Percentiles rank a stretch among this genome's conserved stretches.
These are phyloP conservation scores for Exidia glandulosa DNA, from an alignment of 768 basidiomycete genomes.

Conservation along the genomic window DNA sequence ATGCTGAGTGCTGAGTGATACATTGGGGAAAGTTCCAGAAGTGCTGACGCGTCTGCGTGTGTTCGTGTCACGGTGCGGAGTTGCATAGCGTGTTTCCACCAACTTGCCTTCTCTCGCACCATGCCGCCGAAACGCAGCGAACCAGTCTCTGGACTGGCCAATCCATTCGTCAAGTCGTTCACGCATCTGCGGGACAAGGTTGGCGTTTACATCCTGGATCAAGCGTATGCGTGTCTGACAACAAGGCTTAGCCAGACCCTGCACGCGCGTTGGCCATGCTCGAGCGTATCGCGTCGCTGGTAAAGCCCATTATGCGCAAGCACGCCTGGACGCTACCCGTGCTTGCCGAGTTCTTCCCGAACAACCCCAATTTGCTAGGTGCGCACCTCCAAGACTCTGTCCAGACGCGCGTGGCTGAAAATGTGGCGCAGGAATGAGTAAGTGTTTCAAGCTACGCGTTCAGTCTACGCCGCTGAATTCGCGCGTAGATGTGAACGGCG, in stretches of 20 bases:
- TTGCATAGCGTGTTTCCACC: too few relatives aligned
- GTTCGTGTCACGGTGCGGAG: too few relatives aligned
- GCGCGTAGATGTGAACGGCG: conserved; percentile 57
- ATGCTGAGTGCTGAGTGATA: too few relatives aligned
- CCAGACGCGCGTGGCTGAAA: not conserved
- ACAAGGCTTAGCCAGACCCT: conserved; percentile 32
- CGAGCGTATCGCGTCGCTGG: conserved; percentile 59
- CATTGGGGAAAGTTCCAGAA: too few relatives aligned
- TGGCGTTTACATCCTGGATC: not conserved
- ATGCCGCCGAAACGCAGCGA: too few relatives aligned
- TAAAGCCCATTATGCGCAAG: conserved; percentile 90
- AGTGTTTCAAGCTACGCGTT: not conserved
- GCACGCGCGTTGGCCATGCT: conserved; percentile 59
- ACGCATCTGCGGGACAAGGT: conserved; percentile 54
- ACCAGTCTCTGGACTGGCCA: too few relatives aligned
- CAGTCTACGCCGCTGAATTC: not conserved
- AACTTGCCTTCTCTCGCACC: too few relatives aligned
- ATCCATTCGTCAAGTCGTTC: conserved; percentile 46
- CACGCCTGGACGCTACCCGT: conserved; percentile 69
- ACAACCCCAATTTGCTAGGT: conserved; percentile 63
- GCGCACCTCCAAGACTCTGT: conserved; percentile 16
- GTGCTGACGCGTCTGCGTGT: too few relatives aligned
- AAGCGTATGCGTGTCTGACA: not conserved
- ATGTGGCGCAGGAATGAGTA: conserved; percentile 8
- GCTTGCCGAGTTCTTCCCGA: conserved; percentile 83